Base-by-base conservation (phyloP, 257 asterid genomes). In the Lavandula angustifolia region DNA sequence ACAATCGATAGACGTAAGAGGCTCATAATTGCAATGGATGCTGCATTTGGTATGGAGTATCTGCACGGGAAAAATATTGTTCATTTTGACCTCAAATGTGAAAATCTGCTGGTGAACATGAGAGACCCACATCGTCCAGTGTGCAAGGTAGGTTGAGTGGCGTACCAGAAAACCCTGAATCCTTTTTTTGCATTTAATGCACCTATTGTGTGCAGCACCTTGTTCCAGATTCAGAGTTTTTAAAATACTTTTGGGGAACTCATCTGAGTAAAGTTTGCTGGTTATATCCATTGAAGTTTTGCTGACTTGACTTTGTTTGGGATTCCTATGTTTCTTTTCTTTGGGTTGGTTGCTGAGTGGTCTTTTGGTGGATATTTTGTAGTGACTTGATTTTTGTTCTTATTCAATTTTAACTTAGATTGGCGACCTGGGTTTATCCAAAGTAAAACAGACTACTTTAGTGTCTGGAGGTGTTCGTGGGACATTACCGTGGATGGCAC, bases 41-140 rank as follows among this genome's bases (percentile, higher is more conserved):
- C 94, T 80, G 99, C 99, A 63, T 89, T 94, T 64, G 99, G 99
- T 14, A 90, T 94, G 99, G 99, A 94, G 79, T 94, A 94, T 75
- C 74, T 94, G 67, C 99, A 94, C 51, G 99, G 90, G 16, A 94
- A 94, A 71, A 94, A 90, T 66, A 87, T 94, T 61, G 99, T 94
- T 63, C 99, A 94, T 78, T 94, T 94, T 78, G 99, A 94, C 82
- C 83, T 94, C 9, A 94, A 94, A 86, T 90, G 99, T 73, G 99
- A 90, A 74, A 94, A 94, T 77, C 80, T 94, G 74, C 77, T 94
- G 73, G 99, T 94, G 6, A 94, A 94, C 70, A 90, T 94, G 97
- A 81, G 99, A 72, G 99, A 94, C 64, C 99, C 99, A 31, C 99
- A 94, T 82, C 97, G 99, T 47, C 99, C 99, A 1, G 96, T 94